Conservation (phyloP, 1,139 yeast genomes). For the Debaryomyces subglobosus region DNA sequence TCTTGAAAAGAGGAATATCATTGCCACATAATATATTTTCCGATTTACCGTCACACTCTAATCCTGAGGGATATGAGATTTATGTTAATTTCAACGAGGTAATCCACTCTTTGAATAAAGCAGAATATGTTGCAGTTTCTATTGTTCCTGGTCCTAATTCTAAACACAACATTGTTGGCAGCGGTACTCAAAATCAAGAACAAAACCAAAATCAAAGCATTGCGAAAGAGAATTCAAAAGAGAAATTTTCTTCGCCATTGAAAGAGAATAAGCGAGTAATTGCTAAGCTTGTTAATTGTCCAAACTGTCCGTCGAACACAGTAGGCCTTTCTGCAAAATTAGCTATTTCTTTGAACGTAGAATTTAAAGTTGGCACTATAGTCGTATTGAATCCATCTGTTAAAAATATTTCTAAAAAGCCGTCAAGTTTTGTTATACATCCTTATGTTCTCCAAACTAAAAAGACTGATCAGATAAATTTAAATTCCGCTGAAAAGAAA, state of each 20-base stretch:
- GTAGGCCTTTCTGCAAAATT: conserved; percentile 61
- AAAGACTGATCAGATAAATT: conserved; percentile 28
- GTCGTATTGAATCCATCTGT: conserved; percentile 56
- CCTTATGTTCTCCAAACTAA: conserved; percentile 56
- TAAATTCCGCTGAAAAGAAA: conserved; percentile 32
- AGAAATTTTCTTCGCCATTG: conserved; percentile 18
- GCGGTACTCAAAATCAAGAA: conserved; percentile 5
- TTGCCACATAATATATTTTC: conserved; percentile 51
- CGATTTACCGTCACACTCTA: conserved; percentile 22
- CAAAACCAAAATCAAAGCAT: conserved; percentile 7
- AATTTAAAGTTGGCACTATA: conserved; percentile 54
- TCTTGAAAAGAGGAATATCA: conserved; percentile 57
- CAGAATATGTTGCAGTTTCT: conserved; percentile 60
- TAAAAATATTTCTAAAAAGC: conserved; percentile 40
- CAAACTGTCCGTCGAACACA: conserved; percentile 42
- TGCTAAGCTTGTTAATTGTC: conserved; percentile 53
- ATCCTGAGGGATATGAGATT: conserved; percentile 38
- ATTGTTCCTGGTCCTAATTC: conserved; percentile 57
- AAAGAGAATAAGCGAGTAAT: conserved; percentile 50
- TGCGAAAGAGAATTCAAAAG: conserved; percentile 11
- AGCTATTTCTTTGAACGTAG: conserved; percentile 61
- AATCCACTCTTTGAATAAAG: conserved; percentile 29
- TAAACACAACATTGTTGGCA: conserved; percentile 18
- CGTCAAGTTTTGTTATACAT: conserved; percentile 51
- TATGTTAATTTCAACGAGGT: conserved; percentile 46